Conservation (phyloP, 2,329 filamentous ascomycete species). For the Verticillium longisporum region DNA sequence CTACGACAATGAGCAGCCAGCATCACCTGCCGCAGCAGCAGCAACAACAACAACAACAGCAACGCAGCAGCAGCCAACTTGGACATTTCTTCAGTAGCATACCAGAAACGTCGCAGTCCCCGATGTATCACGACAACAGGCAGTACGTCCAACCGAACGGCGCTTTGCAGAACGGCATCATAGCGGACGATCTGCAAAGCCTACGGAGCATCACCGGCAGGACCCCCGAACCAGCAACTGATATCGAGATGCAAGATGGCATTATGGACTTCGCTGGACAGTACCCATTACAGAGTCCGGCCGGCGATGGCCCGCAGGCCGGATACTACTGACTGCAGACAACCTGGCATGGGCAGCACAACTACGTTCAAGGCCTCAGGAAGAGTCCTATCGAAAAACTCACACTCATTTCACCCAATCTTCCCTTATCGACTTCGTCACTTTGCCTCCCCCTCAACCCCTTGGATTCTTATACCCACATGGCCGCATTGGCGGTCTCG, state of each 20-base stretch:
- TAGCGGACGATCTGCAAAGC: slow-evolving; percentile 28
- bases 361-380: too few relatives aligned
- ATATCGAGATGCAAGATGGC: slow-evolving; percentile 29
- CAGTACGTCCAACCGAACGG: slow-evolving; percentile 1
- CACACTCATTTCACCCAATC: too few relatives aligned
- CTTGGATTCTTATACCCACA: neutral
- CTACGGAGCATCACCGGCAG: slow-evolving; percentile 23
- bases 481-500: neutral
- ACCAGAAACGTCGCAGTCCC: slow-evolving; percentile 4
- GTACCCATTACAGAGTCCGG: slow-evolving; percentile 2
- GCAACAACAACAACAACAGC: too few relatives aligned
- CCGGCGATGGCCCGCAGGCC: neutral
- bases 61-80: slow-evolving; percentile 2
- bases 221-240: slow-evolving; percentile 16
- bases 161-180: slow-evolving; percentile 19
- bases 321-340: neutral
- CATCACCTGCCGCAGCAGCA: slow-evolving; percentile 7
- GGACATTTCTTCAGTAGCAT: slow-evolving; percentile 11
- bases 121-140: slow-evolving; percentile 8
- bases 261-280: slow-evolving; percentile 15
- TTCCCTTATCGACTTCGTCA: neutral
- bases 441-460: neutral
- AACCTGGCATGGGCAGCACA: slow-evolving; percentile 3
- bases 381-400: neutral
- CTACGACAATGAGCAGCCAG: slow-evolving; percentile 10